Percentiles rank a stretch among this genome's conserved stretches.
phyloP scores from a whole-genome alignment of 73 alveolate species.

The Tetrahymena elliotti region DNA sequence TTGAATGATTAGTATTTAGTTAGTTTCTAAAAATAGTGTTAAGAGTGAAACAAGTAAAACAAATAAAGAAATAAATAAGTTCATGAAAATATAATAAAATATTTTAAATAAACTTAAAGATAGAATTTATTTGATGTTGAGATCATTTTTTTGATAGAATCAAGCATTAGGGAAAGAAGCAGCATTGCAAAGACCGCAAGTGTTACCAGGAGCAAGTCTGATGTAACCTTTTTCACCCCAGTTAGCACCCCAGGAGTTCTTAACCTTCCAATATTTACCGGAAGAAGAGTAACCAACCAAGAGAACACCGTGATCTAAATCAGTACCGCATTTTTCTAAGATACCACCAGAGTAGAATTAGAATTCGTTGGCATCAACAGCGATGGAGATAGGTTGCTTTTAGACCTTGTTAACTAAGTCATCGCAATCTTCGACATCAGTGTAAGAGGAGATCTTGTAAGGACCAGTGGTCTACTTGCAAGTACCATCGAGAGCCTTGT shows the following conservation, averaged over 20 bases:
- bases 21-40: too few relatives aligned
- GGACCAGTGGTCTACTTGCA: constrained; percentile 13
- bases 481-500: neutral
- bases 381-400: constrained; percentile 46
- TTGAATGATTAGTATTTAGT: too few relatives aligned
- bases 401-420: neutral
- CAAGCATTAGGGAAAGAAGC: neutral
- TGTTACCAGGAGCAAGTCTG: neutral
- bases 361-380: constrained; percentile 55
- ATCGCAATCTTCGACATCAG: neutral
- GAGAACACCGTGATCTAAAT: constrained; percentile 24
- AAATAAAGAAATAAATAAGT: too few relatives aligned
- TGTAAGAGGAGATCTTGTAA: constrained; percentile 4
- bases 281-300: neutral
- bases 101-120: too few relatives aligned
- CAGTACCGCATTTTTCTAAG: constrained; percentile 2
- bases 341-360: constrained; percentile 4
- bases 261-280: neutral
- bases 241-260: neutral
- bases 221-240: neutral
- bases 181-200: neutral
- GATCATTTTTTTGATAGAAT: neutral
- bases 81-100: neutral
- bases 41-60: neutral
- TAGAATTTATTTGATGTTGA: neutral